Evolutionary conservation across 108 stramenopile species (phyloP).

Genomic region (Discostella pseudostelligera): DNA sequence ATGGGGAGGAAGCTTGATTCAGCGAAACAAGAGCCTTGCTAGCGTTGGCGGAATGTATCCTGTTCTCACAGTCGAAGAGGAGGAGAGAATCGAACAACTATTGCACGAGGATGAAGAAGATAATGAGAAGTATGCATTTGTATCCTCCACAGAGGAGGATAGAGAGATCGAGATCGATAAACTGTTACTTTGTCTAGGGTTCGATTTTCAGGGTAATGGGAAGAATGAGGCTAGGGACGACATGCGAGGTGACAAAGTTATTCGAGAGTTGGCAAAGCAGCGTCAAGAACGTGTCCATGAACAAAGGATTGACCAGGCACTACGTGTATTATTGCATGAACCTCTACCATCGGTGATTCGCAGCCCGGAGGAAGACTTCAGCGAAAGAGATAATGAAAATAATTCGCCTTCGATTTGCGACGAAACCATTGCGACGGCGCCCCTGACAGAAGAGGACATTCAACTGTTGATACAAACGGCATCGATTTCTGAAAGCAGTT

Average conservation of each 20-base stretch:
- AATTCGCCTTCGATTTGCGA: not conserved
- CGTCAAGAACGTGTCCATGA: constrained; percentile 5
- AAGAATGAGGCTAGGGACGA: not conserved
- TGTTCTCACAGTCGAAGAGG: constrained; percentile 22
- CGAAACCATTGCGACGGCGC: not conserved
- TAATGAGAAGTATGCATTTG: constrained; percentile 16
- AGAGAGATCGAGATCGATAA: constrained; percentile 15
- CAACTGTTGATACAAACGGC: constrained; percentile 4
- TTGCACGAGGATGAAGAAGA: constrained; percentile 15
- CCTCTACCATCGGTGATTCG: constrained; percentile 22
- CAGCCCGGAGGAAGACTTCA: not conserved
- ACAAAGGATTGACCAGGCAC: constrained; percentile 8
- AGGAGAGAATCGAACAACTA: constrained; percentile 19
- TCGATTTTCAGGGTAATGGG: constrained; percentile 4
- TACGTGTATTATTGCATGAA: constrained; percentile 16
- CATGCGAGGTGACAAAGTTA: constrained; percentile 12
- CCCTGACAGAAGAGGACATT: constrained; percentile 10
- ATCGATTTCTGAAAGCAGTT: not conserved
- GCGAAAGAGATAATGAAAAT: not conserved
- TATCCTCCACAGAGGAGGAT: constrained; percentile 6
- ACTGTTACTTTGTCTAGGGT: constrained; percentile 16
- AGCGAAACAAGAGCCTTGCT: constrained; percentile 7
- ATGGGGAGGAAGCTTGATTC: too few relatives aligned
- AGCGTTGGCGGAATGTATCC: not conserved
- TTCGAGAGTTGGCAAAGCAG: constrained; percentile 22